Evolutionary conservation across 495 filamentous ascomycete genomes (phyloP), one percentile per base, ranked within the genome.

Genomic region (Physcia stellaris): DNA sequence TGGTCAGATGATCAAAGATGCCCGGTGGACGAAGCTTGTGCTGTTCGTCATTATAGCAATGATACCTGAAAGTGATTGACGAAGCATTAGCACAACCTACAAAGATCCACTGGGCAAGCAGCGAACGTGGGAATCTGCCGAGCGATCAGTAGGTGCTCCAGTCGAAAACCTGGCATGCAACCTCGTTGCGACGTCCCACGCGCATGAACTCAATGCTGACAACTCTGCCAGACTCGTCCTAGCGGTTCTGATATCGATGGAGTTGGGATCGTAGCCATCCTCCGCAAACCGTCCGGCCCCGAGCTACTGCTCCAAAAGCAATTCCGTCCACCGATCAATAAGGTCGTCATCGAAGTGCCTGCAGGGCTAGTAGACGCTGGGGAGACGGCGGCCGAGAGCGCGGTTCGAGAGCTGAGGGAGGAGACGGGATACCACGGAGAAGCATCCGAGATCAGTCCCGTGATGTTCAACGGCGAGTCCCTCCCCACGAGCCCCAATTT

Each of bases 371-470:
- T 94, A 11, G 87, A 95, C 58, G 78, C 75, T 6, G 75, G 72
- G 21, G 87, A 94, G 56, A 81, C 74, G 0, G 72, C 79, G 1
- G 80, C 86, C 49, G 57, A 81, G 42, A 80, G 80, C 38, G 87
- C 87, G 6, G 67, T 93, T 11, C 66, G 87, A n/a, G 87, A 95
- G 52, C 65, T 98, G 42, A 85, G 75, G 47, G 90, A 98, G 58
- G 90, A 98, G 59, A 94, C 90, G 0, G 90, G 90, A 4, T 95
- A 90, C 54, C 71, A 84, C 22, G 86, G 80, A 13, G 66, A 73
- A 24, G 75, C 70, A 1, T 58, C 69, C 29, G 67, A 80, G 53
- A 71, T 71, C 6, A 83, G 78, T 40, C 73, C 79, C 21, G 58
- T 92, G 15, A 88, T 92, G 83, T 92, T 79, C 40, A 88, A 90